Evolutionary conservation across 495 filamentous ascomycete species (phyloP), one percentile per base, ranked within the genome.

Genomic region (Aspergillus taichungensis): DNA sequence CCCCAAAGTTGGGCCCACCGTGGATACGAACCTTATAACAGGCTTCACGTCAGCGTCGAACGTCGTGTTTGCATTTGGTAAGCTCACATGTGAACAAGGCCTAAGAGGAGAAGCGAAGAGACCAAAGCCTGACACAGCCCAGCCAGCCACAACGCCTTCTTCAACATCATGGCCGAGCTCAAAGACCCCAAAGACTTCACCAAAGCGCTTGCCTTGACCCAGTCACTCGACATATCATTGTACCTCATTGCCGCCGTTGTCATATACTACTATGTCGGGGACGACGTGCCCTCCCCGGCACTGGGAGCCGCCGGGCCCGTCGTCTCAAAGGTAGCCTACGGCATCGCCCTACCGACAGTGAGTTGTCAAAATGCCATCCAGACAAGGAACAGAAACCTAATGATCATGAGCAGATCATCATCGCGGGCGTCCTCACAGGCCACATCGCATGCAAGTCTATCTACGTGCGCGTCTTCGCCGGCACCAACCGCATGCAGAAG

Each of bases 111-210:
- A 13, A 37, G 18, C 12, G 33, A 37, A 24, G 18, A 24, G 18
- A 24, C 11, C 6, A 1, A 1, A 24, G 30, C n/a, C 44, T 6
- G 40, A 43, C 24, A 30, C n/a, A 3, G 27, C 34, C 10, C 44
- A 59, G 73, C 80, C 68, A 61, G 80, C 50, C 70, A 83, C 65
- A 61, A 78, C 55, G 71, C 80, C 56, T 78, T 83, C 58, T 82
- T 86, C 65, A 70, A 63, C 42, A 80, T 87, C 60, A 80, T 82
- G 56, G 72, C 77, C 47, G 83, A 87, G 56, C 75, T 87, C 67
- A 73, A 77, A 51, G 73, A 74, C 0, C 80, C 80, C 0, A 50
- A 54, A 34, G 73, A 82, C 50, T 83, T 70, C 54, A 61, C 66
- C 37, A 81, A 80, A 58, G 69, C 81, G 5, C 71, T 85, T 33